phyloP scores from a whole-genome alignment of 2,329 filamentous ascomycete genomes.

The Cladophialophora psammophila region DNA sequence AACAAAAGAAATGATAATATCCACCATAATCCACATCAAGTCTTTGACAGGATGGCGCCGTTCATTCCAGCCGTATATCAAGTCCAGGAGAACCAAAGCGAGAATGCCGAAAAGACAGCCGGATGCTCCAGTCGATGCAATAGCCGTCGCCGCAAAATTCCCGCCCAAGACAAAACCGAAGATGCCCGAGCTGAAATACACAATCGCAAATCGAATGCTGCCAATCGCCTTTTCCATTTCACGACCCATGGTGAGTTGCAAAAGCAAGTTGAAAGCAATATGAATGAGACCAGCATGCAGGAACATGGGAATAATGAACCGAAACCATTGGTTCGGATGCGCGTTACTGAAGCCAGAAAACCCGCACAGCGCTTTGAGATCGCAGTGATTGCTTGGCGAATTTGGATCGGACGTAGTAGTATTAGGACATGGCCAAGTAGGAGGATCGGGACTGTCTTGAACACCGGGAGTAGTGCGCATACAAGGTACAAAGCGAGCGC shows the following conservation, averaged over 20 bases:
- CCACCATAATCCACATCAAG: slow-evolving; percentile 83
- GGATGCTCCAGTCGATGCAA: slow-evolving; percentile 87
- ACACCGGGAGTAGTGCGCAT: slow-evolving; percentile 75
- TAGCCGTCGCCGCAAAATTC: slow-evolving; percentile 84
- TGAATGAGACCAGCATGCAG: slow-evolving; percentile 93
- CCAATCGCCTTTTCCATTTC: slow-evolving; percentile 95
- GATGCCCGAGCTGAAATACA: slow-evolving; percentile 90
- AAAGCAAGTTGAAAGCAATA: slow-evolving; percentile 92
- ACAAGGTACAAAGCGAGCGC: slow-evolving; percentile 87
- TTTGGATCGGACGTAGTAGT: slow-evolving; percentile 67
- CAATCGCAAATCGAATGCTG: slow-evolving; percentile 82
- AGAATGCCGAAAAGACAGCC: slow-evolving; percentile 91
- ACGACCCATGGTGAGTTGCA: slow-evolving; percentile 86
- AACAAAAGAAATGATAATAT: slow-evolving; percentile 88
- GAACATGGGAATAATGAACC: slow-evolving; percentile 96
- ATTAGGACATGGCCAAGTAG: slow-evolving; percentile 80
- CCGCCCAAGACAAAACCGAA: slow-evolving; percentile 95
- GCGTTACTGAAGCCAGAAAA: slow-evolving; percentile 79
- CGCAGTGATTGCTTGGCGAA: slow-evolving; percentile 65
- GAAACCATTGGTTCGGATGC: slow-evolving; percentile 90
- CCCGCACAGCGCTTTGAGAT: slow-evolving; percentile 81
- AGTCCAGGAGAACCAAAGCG: slow-evolving; percentile 83
- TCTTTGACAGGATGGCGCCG: slow-evolving; percentile 80
- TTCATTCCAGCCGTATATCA: slow-evolving; percentile 90
- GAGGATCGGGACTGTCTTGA: slow-evolving; percentile 47